Percentiles rank a stretch among this genome's conserved stretches.
phyloP scores from a whole-genome alignment of 805 yeast species.

The Wickerhamomyces sydowiorum region DNA sequence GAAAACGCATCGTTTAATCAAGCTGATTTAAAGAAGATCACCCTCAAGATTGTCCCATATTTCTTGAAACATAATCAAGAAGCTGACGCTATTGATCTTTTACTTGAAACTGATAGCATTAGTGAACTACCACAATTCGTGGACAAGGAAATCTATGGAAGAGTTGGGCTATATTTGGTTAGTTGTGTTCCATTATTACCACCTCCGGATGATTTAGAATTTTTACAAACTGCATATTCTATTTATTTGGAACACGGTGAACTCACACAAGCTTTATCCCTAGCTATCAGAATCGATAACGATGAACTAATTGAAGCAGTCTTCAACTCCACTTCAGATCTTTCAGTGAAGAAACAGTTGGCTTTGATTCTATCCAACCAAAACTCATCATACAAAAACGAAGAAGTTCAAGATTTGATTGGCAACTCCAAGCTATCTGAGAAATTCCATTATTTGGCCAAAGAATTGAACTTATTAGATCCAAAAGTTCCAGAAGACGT shows the following conservation, averaged over 20 bases:
- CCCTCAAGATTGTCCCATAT: conserved; percentile 78
- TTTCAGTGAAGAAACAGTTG: conserved; percentile 75
- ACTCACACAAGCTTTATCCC: conserved; percentile 81
- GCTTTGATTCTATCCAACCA: conserved; percentile 87
- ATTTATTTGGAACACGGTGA: conserved; percentile 76
- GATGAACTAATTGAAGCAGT: conserved; percentile 72
- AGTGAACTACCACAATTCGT: conserved; percentile 79
- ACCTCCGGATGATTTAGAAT: conserved; percentile 86
- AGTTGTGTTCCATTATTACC: conserved; percentile 95
- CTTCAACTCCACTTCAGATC: conserved; percentile 74
- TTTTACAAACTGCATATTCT: conserved; percentile 81
- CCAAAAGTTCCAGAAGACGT: conserved; percentile 95
- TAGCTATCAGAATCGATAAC: conserved; percentile 87
- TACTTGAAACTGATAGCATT: conserved; percentile 83
- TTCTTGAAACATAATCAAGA: conserved; percentile 95
- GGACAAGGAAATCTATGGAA: conserved; percentile 73
- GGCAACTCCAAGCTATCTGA: conserved; percentile 75
- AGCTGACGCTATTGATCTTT: conserved; percentile 94
- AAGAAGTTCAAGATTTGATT: conserved; percentile 76
- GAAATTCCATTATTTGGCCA: conserved; percentile 71
- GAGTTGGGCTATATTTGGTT: conserved; percentile 92
- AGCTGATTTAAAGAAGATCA: conserved; percentile 50
- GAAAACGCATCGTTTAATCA: conserved; percentile 23
- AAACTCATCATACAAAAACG: conserved; percentile 71
- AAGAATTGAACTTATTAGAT: conserved; percentile 81